Conservation (phyloP, 306 rosid genomes). For the Cucurbita ficifolia region DNA sequence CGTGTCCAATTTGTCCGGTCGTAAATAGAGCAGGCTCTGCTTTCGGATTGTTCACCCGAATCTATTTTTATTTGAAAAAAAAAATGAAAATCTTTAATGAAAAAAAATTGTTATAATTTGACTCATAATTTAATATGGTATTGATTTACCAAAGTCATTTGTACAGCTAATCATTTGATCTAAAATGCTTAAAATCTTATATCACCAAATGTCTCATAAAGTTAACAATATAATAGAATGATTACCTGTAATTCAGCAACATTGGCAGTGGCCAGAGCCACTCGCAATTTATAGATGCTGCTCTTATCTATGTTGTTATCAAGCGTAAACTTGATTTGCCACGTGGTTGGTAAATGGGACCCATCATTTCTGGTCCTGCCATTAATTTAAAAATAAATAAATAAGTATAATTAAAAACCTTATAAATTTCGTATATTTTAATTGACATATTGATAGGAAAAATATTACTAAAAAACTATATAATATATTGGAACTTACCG, state of each 20-base stretch:
- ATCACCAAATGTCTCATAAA: background rate
- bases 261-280: conserved; percentile 30
- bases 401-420: background rate
- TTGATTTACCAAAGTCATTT: too few relatives aligned
- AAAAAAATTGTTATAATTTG: too few relatives aligned
- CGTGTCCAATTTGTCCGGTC: background rate
- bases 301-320: background rate
- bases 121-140: too few relatives aligned
- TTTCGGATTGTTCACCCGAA: background rate
- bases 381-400: background rate
- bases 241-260: conserved; percentile 25
- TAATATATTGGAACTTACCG: conserved; percentile 10
- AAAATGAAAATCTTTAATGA: background rate
- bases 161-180: background rate
- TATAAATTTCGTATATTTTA: background rate
- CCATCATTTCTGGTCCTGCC: conserved; percentile 15
- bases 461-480: too few relatives aligned
- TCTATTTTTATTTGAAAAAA: background rate
- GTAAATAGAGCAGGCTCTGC: background rate
- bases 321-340: conserved; percentile 30
- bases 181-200: background rate
- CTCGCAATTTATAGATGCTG: conserved; percentile 18
- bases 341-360: conserved; percentile 26
- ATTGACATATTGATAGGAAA: background rate
- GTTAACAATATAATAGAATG: background rate